phyloP scores from a whole-genome alignment of 257 asterid species.

The Capsicum chinense region DNA sequence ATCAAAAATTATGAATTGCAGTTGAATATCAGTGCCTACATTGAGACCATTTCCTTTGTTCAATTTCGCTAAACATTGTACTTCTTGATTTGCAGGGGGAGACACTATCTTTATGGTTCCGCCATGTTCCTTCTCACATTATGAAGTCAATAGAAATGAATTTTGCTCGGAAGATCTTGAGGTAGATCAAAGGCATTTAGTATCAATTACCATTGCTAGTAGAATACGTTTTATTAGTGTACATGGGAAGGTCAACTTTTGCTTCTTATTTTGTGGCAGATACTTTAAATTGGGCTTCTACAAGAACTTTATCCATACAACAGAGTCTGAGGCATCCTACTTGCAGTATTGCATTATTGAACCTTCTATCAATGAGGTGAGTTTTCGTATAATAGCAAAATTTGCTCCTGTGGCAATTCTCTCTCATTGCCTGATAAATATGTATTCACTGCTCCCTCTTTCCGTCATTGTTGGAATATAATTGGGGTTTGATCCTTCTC shows the following conservation, averaged over 20 bases:
- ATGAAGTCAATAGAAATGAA: conserved; percentile 73
- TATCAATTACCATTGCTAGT: not conserved
- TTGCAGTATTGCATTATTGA: conserved; percentile 83
- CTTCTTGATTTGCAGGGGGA: conserved; percentile 58
- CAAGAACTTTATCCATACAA: conserved; percentile 60
- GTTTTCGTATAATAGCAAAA: not conserved
- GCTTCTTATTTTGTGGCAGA: conserved; percentile 42
- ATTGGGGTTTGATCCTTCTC: conserved; percentile 1
- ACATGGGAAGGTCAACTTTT: not conserved
- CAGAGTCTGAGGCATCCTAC: conserved; percentile 78
- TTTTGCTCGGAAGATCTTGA: conserved; percentile 74
- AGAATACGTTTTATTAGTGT: conserved; percentile 11
- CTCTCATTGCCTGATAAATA: conserved; percentile 15
- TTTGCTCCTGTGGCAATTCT: not conserved
- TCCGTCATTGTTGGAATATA: not conserved
- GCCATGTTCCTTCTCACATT: conserved; percentile 56
- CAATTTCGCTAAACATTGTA: conserved; percentile 16
- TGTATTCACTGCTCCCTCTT: conserved; percentile 3
- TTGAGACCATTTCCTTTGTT: not conserved
- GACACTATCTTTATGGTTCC: conserved; percentile 79
- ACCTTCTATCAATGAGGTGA: conserved; percentile 80
- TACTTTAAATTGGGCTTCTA: conserved; percentile 75
- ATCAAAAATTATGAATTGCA: not conserved
- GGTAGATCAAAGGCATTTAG: conserved; percentile 45
- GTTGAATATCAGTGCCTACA: conserved; percentile 28